These are phyloP conservation scores for Pyrenula massariospora DNA, from an alignment of 495 filamentous ascomycete species.

Conservation along the genomic window DNA sequence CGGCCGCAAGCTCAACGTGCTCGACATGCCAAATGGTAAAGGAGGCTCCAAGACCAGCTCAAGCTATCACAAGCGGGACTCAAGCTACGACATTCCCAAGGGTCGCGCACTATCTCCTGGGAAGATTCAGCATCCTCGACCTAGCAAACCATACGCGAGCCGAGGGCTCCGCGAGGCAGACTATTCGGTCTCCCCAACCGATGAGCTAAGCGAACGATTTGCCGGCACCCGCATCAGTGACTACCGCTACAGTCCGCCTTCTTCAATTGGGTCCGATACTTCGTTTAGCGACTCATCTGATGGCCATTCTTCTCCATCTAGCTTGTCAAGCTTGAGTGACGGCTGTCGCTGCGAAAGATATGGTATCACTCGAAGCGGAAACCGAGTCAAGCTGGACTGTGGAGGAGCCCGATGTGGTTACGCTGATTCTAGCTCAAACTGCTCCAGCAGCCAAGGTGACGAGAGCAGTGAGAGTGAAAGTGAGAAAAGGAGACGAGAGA, in stretches of 20 bases:
- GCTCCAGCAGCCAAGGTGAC: conserved; percentile 44
- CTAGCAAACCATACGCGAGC: conserved; percentile 73
- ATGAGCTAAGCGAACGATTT: conserved; percentile 64
- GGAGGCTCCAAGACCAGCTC: conserved; percentile 14
- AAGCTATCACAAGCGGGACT: conserved; percentile 14
- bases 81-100: conserved; percentile 58
- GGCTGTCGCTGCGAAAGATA: conserved; percentile 87
- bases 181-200: conserved; percentile 56
- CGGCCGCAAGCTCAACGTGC: conserved; percentile 80
- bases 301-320: conserved; percentile 58
- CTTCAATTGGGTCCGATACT: conserved; percentile 64
- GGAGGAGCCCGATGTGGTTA: conserved; percentile 77
- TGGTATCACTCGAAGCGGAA: conserved; percentile 85
- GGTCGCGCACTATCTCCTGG: conserved; percentile 77
- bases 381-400: conserved; percentile 89
- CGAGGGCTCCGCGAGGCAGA: conserved; percentile 71
- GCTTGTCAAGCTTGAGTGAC: conserved; percentile 56
- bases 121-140: conserved; percentile 85
- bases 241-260: conserved; percentile 54
- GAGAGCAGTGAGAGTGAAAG: conserved; percentile 24
- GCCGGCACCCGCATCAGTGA: conserved; percentile 60
- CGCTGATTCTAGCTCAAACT: conserved; percentile 42
- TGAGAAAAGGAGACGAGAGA: conserved; percentile 1
- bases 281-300: conserved; percentile 64
- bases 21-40: conserved; percentile 48